Percentiles rank a stretch among this genome's conserved stretches.
Evolutionary conservation across 805 yeast genomes (phyloP).

Genomic region (Kodamaea leandrae): DNA sequence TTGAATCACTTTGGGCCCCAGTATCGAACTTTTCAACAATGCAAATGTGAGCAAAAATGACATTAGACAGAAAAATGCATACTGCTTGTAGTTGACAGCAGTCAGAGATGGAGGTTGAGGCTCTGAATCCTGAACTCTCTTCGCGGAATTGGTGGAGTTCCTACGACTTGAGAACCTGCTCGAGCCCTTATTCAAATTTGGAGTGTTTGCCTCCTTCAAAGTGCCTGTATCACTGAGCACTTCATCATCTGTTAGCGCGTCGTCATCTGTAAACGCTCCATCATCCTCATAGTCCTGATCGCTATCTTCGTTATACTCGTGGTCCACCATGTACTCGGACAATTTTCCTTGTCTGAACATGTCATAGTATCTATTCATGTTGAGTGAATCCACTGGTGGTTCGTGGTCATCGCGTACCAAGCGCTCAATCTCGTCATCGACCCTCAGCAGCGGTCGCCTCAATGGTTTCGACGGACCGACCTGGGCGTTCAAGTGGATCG

Average conservation of each 20-base stretch:
- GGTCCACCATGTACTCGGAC: constrained; percentile 6
- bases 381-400: constrained; percentile 2
- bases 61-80: neutral
- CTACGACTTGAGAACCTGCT: too few species aligned
- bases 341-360: constrained; percentile 11
- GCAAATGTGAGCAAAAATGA: neutral
- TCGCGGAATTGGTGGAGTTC: too few species aligned
- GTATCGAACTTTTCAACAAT: neutral
- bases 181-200: neutral
- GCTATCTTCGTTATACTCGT: constrained; percentile 6
- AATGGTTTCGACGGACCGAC: constrained; percentile 41
- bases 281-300: constrained; percentile 3
- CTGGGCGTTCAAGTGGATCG: constrained; percentile 36
- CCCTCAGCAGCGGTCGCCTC: constrained; percentile 14
- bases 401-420: constrained; percentile 3
- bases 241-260: neutral
- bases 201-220: neutral
- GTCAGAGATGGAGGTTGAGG: too few species aligned
- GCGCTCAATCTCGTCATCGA: constrained; percentile 21
- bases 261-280: too few species aligned
- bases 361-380: constrained; percentile 11
- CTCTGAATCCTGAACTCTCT: neutral
- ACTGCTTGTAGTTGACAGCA: neutral
- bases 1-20: neutral
- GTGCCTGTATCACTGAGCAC: neutral